These are phyloP conservation scores for Hyphopichia homilentoma DNA, from an alignment of 805 yeast species.

Conservation along the genomic window DNA sequence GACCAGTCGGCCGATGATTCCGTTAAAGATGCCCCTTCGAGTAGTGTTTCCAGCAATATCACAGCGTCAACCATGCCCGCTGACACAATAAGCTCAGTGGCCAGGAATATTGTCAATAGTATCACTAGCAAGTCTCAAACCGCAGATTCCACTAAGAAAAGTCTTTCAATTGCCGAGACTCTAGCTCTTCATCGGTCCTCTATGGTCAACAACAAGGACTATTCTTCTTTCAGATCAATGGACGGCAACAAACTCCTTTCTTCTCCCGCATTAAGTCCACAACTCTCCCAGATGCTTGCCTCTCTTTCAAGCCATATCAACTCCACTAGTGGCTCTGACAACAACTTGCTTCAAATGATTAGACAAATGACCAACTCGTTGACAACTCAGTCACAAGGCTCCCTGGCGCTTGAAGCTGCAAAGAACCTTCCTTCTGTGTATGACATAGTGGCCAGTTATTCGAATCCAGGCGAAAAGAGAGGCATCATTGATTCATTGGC, in stretches of 20 bases:
- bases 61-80: neutral
- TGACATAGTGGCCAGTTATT: slow-evolving; percentile 19
- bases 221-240: slow-evolving; percentile 21
- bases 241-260: slow-evolving; percentile 8
- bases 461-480: slow-evolving; percentile 16
- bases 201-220: slow-evolving; percentile 32
- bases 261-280: slow-evolving; percentile 17
- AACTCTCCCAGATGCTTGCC: slow-evolving; percentile 28
- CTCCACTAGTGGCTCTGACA: slow-evolving; percentile 16
- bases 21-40: neutral
- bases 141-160: slow-evolving; percentile 14
- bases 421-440: slow-evolving; percentile 10
- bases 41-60: neutral
- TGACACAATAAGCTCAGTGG: neutral
- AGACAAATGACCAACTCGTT: slow-evolving; percentile 37
- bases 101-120: slow-evolving; percentile 8
- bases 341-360: slow-evolving; percentile 32
- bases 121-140: slow-evolving; percentile 3
- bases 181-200: slow-evolving; percentile 51
- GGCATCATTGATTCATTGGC: slow-evolving; percentile 26
- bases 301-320: slow-evolving; percentile 30
- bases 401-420: too few species aligned
- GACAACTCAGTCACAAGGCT: slow-evolving; percentile 12
- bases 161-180: slow-evolving; percentile 57
- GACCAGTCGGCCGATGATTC: neutral